Conservation (phyloP, 108 stramenopile genomes). For the Pseudonitzschia delicatissima region DNA sequence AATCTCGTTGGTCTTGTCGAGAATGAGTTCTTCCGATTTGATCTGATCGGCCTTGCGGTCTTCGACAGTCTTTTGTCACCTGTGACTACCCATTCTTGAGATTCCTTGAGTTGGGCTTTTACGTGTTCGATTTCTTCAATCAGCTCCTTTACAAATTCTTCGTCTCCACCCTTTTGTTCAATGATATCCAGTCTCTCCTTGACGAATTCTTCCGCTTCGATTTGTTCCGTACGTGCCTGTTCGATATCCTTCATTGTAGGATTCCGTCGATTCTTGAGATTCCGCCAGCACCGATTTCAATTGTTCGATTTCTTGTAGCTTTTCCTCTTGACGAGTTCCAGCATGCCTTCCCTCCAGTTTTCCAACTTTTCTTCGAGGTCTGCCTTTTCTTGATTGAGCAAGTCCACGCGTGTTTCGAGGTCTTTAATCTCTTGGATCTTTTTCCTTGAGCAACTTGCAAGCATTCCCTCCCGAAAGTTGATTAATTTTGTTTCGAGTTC, state of each 20-base stretch:
- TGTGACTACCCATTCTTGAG: not conserved
- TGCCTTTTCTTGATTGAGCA: not conserved
- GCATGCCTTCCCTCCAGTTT: slow-evolving; percentile 10
- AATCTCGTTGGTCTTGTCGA: not conserved
- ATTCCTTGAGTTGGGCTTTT: not conserved
- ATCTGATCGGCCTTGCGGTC: not conserved
- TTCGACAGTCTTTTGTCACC: not conserved
- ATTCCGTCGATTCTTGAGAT: not conserved
- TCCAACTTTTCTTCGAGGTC: not conserved
- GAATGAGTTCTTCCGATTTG: not conserved
- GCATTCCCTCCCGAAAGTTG: not conserved
- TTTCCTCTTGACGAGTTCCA: not conserved
- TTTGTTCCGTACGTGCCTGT: not conserved
- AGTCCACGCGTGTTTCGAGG: not conserved
- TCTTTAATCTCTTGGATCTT: not conserved
- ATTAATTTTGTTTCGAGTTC: slow-evolving; percentile 2
- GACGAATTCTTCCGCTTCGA: not conserved
- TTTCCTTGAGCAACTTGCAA: not conserved
- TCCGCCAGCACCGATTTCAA: not conserved
- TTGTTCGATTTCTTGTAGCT: slow-evolving; percentile 1
- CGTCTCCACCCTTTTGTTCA: not conserved
- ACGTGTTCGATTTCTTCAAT: not conserved
- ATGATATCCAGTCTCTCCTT: not conserved
- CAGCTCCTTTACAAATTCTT: not conserved
- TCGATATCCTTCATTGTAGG: not conserved